phyloP scores from a whole-genome alignment of 495 filamentous ascomycete genomes.

The Aspergillus carlsbadensis region DNA sequence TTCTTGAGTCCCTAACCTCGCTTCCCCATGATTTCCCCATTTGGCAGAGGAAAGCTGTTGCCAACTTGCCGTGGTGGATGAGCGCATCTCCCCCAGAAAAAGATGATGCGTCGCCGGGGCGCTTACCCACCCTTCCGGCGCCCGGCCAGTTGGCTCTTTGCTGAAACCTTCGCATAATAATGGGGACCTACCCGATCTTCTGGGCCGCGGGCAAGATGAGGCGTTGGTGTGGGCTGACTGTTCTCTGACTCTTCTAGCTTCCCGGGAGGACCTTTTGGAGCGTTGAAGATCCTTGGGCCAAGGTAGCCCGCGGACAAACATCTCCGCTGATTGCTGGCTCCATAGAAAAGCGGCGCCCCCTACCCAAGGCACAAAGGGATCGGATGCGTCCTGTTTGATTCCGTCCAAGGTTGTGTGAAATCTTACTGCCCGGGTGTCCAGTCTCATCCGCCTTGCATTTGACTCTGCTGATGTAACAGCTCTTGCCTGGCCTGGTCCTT shows the following conservation, averaged over 20 bases:
- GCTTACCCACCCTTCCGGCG: slow-evolving; percentile 17
- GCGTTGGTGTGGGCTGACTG: background rate
- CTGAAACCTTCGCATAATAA: too few relatives aligned
- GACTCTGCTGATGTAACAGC: background rate
- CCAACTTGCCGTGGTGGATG: background rate
- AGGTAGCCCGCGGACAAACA: slow-evolving; percentile 9
- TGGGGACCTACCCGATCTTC: slow-evolving; percentile 1
- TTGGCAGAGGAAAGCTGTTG: background rate
- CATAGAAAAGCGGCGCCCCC: slow-evolving; percentile 3
- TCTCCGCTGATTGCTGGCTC: slow-evolving; percentile 10
- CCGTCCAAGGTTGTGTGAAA: background rate
- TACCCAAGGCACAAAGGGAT: slow-evolving; percentile 1
- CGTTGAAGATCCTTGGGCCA: background rate
- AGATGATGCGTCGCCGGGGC: slow-evolving; percentile 7
- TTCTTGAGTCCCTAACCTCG: background rate
- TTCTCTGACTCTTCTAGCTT: background rate
- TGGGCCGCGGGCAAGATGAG: slow-evolving; percentile 10
- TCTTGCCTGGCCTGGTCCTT: background rate
- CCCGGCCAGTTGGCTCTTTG: slow-evolving; percentile 7
- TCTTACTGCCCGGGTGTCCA: too few relatives aligned
- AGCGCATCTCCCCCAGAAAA: background rate
- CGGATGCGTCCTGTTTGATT: slow-evolving; percentile 5
- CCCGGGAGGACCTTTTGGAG: background rate
- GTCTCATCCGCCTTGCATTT: background rate
- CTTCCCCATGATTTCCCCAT: background rate